Evolutionary conservation across 345 rosid species (phyloP), one percentile per base, ranked within the genome.

Genomic region (Angophora floribunda): DNA sequence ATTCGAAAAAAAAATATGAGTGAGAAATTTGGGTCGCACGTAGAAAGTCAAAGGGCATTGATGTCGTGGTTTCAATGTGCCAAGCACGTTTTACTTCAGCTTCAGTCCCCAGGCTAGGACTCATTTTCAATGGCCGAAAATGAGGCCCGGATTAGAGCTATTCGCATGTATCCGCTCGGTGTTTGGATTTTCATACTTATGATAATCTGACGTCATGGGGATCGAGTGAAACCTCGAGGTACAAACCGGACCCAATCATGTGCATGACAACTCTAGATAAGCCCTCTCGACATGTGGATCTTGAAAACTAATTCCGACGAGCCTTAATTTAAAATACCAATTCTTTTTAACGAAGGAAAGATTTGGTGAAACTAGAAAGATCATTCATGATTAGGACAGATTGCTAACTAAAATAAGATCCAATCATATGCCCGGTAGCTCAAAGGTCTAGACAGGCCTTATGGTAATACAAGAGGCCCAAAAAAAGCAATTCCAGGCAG

Each of bases 341-440:
- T 3, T 53, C 22, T 19, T 53, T 53, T 19, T 36, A 17, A 52
- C 9, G 0, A 65, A 0, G 6, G 1, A 30, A 65, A 16, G 6
- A 3, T 65, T 30, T 7, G 44, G 4, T 65, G 21, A 30, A 65
- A 1, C 11, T 15, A 15, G 0, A 30, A 30, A 30, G 44, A 30
- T 30, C 2, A 32, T 32, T 15, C 1, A 14, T 55, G 26, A 53
- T 53, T 21, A 21, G 14, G 32, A 1, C 28, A 61, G 13, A 61
- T 65, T 3, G 0, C 44, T 15, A 1, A 8, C 1, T 5, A 0
- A 30, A 19, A 1, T 4, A 32, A 4, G 47, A 70, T 0, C 80
- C 3, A 36, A 70, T 32, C 24, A 32, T 17, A 5, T 55, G 61
- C 61, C 11, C 4, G 12, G 61, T 22, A 55, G 2, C 9, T 55